Conservation (phyloP, 2,329 filamentous ascomycete species). For the Tolypocladium capitatum region DNA sequence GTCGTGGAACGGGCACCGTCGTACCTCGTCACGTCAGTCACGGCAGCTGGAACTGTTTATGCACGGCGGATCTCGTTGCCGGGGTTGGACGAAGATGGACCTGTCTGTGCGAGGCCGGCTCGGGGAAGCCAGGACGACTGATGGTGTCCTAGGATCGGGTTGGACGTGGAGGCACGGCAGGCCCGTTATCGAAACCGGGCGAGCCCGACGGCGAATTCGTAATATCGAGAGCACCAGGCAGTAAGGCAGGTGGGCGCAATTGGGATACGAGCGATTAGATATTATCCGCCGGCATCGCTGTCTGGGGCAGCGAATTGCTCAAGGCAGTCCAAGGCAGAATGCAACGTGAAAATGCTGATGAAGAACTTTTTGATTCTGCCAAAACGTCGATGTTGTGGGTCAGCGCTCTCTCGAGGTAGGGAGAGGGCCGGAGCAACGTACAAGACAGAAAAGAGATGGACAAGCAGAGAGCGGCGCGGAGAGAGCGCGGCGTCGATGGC, state of each 20-base stretch:
- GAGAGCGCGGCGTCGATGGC: neutral
- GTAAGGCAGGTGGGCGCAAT: neutral
- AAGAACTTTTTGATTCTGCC: neutral
- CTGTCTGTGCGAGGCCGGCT: conserved; percentile 1
- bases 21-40: conserved; percentile 1
- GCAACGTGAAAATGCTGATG: neutral
- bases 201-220: neutral
- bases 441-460: neutral
- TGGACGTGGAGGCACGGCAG: neutral
- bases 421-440: neutral
- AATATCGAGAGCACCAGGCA: neutral
- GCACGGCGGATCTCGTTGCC: neutral
- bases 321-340: neutral
- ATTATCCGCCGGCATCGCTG: neutral
- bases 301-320: neutral
- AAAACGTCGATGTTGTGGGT: neutral
- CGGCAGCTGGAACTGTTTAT: neutral
- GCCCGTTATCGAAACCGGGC: neutral
- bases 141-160: neutral
- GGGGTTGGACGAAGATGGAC: neutral
- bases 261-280: neutral
- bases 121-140: neutral
- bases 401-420: neutral
- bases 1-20: neutral
- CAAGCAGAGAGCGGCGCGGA: neutral